These are phyloP conservation scores for Termitomyces sp. DNA, from an alignment of 768 basidiomycete genomes.

Conservation along the genomic window DNA sequence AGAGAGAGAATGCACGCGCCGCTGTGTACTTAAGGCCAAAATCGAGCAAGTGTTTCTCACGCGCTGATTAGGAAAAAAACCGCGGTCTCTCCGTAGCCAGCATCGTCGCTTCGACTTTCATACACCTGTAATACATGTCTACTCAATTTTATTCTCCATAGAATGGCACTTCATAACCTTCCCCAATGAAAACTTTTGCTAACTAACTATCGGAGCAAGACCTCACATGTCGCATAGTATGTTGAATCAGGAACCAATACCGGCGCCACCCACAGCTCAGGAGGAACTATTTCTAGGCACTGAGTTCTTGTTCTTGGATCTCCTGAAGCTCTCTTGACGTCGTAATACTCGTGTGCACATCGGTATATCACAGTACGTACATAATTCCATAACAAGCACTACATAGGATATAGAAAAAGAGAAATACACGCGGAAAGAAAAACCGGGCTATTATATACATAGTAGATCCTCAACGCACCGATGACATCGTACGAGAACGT, in stretches of 20 bases:
- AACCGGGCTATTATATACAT: background rate
- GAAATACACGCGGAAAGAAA: background rate
- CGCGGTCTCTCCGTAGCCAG: too few relatives aligned
- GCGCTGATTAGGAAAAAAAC: background rate
- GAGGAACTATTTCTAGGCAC: background rate
- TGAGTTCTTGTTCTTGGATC: too few relatives aligned
- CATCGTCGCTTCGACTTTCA: too few relatives aligned
- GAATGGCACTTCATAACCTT: too few relatives aligned
- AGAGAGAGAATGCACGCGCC: background rate
- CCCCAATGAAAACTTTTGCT: background rate
- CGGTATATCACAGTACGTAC: background rate
- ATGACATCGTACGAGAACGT: constrained; percentile 19
- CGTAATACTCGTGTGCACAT: background rate
- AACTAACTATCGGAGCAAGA: background rate
- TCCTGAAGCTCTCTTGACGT: background rate
- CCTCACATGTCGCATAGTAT: background rate
- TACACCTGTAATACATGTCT: too few relatives aligned
- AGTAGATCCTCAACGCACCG: constrained; percentile 6
- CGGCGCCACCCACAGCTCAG: background rate
- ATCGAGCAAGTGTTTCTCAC: background rate
- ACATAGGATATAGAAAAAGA: constrained; percentile 7
- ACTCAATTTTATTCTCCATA: too few relatives aligned
- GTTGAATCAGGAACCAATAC: background rate
- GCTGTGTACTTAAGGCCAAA: background rate
- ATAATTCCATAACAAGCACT: background rate